Evolutionary conservation across 306 rosid species (phyloP).

Genomic region (Glycine latifolia): DNA sequence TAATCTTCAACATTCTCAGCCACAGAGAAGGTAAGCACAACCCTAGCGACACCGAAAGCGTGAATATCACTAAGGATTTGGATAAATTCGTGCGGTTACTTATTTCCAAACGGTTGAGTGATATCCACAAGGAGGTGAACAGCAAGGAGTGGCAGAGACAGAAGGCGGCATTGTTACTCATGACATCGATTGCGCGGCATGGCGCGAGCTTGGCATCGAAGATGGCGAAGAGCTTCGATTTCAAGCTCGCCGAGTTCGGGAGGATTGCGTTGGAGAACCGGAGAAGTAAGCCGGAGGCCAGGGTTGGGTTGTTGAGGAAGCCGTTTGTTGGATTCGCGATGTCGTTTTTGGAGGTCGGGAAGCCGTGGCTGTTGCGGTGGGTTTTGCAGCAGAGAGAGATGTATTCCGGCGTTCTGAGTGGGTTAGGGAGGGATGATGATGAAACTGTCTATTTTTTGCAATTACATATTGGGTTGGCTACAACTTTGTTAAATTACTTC

Average conservation of each 20-base stretch:
- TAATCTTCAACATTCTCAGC: slow-evolving; percentile 59
- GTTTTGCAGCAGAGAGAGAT: slow-evolving; percentile 82
- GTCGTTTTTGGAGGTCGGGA: slow-evolving; percentile 94
- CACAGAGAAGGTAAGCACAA: slow-evolving; percentile 65
- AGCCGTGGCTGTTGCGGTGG: slow-evolving; percentile 80
- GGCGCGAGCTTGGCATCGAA: slow-evolving; percentile 76
- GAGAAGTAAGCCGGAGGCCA: slow-evolving; percentile 45
- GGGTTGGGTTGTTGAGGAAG: slow-evolving; percentile 57
- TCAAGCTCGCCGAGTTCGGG: slow-evolving; percentile 61
- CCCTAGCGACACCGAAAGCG: slow-evolving; percentile 51
- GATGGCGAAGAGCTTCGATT: slow-evolving; percentile 77
- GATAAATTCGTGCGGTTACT: slow-evolving; percentile 68
- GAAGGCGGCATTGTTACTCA: slow-evolving; percentile 67
- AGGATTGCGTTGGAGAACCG: slow-evolving; percentile 47
- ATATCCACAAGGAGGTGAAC: slow-evolving; percentile 69
- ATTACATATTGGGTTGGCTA: too few relatives aligned
- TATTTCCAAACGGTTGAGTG: slow-evolving; percentile 58
- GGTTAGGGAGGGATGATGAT: slow-evolving; percentile 75
- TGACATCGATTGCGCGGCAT: slow-evolving; percentile 74
- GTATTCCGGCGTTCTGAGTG: slow-evolving; percentile 80
- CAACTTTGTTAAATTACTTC: too few relatives aligned
- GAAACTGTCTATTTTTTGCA: slow-evolving; percentile 53
- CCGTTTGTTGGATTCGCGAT: slow-evolving; percentile 82
- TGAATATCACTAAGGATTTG: slow-evolving; percentile 60
- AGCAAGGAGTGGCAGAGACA: slow-evolving; percentile 67